Conservation (phyloP, 2,329 filamentous ascomycete genomes). For the Nothophoma quercina region DNA sequence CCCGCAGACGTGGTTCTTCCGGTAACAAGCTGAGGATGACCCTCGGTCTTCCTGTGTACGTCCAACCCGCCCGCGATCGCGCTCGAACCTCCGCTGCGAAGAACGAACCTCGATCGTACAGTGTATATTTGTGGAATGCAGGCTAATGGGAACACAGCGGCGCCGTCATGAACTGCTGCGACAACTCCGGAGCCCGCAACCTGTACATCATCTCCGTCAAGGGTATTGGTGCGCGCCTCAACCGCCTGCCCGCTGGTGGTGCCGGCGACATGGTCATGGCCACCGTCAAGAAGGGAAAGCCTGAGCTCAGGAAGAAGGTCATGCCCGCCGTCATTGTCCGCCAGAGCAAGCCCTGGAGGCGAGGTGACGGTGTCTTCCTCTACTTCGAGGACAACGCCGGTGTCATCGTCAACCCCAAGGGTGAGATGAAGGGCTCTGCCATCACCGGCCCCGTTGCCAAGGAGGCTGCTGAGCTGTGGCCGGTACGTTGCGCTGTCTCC, state of each 20-base stretch:
- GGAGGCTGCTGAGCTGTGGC: slow-evolving; percentile 99
- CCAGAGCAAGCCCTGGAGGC: slow-evolving; percentile 99
- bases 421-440: slow-evolving; percentile 99
- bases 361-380: slow-evolving; percentile 96
- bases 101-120: slow-evolving; percentile 6
- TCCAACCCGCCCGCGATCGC: slow-evolving; percentile 47
- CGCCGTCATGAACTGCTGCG: slow-evolving; percentile 99
- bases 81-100: slow-evolving; percentile 10
- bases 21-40: slow-evolving; percentile 99
- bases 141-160: slow-evolving; percentile 67
- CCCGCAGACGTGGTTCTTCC: slow-evolving; percentile 75
- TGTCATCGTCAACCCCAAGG: slow-evolving; percentile 99
- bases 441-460: slow-evolving; percentile 99
- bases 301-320: slow-evolving; percentile 99
- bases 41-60: slow-evolving; percentile 99
- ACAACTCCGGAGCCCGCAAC: slow-evolving; percentile 99
- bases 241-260: slow-evolving; percentile 95
- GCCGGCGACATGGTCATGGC: slow-evolving; percentile 99
- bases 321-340: slow-evolving; percentile 99
- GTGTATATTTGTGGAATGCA: slow-evolving; percentile 24
- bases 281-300: slow-evolving; percentile 99
- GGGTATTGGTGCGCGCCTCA: slow-evolving; percentile 96
- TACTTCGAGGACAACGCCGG: slow-evolving; percentile 99
- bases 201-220: slow-evolving; percentile 99
- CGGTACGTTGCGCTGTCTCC: slow-evolving; percentile 67